Conservation (phyloP, 2,329 filamentous ascomycete genomes). For the Cladorrhinum sp. region DNA sequence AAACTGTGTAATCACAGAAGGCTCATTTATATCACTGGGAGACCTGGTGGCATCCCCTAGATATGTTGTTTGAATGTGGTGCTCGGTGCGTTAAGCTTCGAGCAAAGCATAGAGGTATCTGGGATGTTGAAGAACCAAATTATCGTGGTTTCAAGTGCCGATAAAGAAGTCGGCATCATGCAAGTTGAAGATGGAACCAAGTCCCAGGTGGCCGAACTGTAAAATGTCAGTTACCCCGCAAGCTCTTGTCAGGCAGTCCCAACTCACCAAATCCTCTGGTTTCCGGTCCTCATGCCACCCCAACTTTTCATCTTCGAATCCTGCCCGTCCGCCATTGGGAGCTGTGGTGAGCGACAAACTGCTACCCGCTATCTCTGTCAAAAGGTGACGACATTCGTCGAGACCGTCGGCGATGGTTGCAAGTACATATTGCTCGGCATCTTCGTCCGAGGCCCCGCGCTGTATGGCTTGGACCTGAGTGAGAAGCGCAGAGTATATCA, state of each 20-base stretch:
- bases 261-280: slow-evolving; percentile 36
- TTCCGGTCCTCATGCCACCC: slow-evolving; percentile 27
- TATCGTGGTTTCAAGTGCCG: slow-evolving; percentile 10
- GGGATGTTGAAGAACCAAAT: not conserved
- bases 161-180: slow-evolving; percentile 25
- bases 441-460: slow-evolving; percentile 25
- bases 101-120: not conserved
- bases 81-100: not conserved
- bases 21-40: not conserved
- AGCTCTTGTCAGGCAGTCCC: not conserved
- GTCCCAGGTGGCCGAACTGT: slow-evolving; percentile 13
- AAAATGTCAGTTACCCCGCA: not conserved
- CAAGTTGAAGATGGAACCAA: slow-evolving; percentile 26
- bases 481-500: slow-evolving; percentile 42
- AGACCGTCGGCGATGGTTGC: slow-evolving; percentile 28
- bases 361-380: slow-evolving; percentile 35
- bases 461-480: slow-evolving; percentile 37
- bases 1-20: not conserved
- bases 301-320: slow-evolving; percentile 11
- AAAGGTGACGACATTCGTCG: slow-evolving; percentile 31
- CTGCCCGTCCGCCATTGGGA: slow-evolving; percentile 8
- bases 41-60: no score
- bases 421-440: slow-evolving; percentile 34
- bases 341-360: slow-evolving; percentile 8
- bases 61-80: not conserved